phyloP scores from a whole-genome alignment of 768 basidiomycete genomes.

The Hygrophoropsis aurantiaca region DNA sequence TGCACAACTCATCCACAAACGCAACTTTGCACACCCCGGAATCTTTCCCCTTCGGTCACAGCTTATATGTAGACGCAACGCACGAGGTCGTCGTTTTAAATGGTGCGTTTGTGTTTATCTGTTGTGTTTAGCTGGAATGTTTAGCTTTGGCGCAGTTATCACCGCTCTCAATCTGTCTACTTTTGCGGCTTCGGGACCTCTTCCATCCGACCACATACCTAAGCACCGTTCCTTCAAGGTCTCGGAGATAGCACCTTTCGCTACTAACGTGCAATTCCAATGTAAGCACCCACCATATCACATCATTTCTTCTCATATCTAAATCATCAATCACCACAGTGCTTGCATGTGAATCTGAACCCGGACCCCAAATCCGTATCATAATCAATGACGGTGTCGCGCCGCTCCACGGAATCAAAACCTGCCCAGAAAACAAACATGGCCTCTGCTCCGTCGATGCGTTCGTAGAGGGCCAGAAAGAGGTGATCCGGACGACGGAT shows the following conservation, averaged over 20 bases:
- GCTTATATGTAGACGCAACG: constrained; percentile 84
- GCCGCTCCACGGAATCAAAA: constrained; percentile 74
- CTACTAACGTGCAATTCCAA: constrained; percentile 88
- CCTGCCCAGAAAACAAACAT: constrained; percentile 59
- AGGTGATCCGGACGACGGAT: constrained; percentile 63
- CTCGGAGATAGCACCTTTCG: constrained; percentile 82
- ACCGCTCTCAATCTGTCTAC: constrained; percentile 83
- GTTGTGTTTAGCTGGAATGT: not conserved
- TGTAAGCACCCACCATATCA: constrained; percentile 43
- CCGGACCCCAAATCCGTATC: constrained; percentile 66
- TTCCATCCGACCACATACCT: constrained; percentile 74
- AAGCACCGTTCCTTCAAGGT: constrained; percentile 65
- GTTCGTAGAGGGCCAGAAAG: constrained; percentile 70
- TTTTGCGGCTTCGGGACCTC: constrained; percentile 70
- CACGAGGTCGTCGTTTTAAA: constrained; percentile 93
- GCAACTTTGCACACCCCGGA: constrained; percentile 68
- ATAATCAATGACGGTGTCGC: constrained; percentile 88
- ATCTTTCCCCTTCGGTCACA: constrained; percentile 71
- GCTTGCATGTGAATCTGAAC: constrained; percentile 53
- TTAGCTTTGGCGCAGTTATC: constrained; percentile 48
- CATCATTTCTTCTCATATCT: not conserved
- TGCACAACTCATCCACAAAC: constrained; percentile 83
- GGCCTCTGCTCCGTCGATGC: constrained; percentile 76
- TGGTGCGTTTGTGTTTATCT: constrained; percentile 41
- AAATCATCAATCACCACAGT: constrained; percentile 41